These are phyloP conservation scores for Solanum sitiens DNA, from an alignment of 257 asterid species.

Conservation along the genomic window DNA sequence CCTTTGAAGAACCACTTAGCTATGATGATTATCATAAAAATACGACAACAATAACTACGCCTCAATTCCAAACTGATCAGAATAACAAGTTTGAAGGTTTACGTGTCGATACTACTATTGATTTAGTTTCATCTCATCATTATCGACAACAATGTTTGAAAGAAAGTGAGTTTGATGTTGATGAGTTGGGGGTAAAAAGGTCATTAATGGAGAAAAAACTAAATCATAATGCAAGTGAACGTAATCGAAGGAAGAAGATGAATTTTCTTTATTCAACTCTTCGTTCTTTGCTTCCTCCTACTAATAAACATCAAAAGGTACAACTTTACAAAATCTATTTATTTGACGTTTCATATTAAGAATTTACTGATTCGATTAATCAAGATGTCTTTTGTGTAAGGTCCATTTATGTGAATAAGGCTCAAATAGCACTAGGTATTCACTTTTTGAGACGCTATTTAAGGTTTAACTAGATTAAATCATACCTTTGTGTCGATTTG, in stretches of 20 bases:
- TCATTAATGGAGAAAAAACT: conserved; percentile 31
- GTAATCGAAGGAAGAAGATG: conserved; percentile 59
- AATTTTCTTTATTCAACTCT: conserved; percentile 48
- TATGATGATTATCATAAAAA: not conserved
- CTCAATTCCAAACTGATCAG: not conserved
- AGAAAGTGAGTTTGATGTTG: not conserved
- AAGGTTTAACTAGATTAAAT: not conserved
- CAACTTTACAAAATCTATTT: not conserved
- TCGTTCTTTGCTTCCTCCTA: conserved; percentile 15
- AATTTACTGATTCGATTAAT: not conserved
- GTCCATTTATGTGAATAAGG: not conserved
- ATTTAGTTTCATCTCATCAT: not conserved
- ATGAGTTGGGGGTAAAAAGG: not conserved
- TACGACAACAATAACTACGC: not conserved
- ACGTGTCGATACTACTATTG: not conserved
- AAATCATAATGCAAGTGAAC: conserved; percentile 68
- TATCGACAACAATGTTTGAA: not conserved
- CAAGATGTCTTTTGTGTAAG: not conserved
- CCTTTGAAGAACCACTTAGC: not conserved
- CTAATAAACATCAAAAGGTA: not conserved
- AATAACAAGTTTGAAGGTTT: not conserved
- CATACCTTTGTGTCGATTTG: not conserved
- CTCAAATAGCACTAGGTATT: not conserved
- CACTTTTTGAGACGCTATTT: not conserved
- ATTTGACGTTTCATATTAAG: too few relatives aligned